phyloP scores from a whole-genome alignment of 1,284 basidiomycete species.

The Fomes fomentarius region DNA sequence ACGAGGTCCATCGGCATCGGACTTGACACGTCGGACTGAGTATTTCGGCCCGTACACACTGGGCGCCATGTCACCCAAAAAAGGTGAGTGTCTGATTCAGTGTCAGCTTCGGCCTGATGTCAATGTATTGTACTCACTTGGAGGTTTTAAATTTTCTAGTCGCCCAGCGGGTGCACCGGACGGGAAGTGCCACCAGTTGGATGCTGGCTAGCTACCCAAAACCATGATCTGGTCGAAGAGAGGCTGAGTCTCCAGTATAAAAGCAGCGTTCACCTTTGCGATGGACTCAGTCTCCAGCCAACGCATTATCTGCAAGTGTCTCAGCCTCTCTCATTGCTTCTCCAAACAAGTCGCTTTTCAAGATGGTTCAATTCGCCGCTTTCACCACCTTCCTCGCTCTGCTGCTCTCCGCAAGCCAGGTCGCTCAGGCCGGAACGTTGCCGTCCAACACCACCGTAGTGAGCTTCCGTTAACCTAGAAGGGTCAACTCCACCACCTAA shows the following conservation, averaged over 20 bases:
- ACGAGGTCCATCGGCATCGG: too few relatives aligned
- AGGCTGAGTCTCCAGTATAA: too few relatives aligned
- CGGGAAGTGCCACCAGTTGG: not conserved
- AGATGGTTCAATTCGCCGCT: not conserved
- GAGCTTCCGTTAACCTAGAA: not conserved
- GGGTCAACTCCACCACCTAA: not conserved
- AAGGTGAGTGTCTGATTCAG: too few relatives aligned
- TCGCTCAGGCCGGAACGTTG: not conserved
- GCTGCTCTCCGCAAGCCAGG: not conserved
- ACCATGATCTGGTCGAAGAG: too few relatives aligned
- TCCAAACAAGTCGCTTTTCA: not conserved
- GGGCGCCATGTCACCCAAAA: too few relatives aligned
- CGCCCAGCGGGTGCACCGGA: not conserved
- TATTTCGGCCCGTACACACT: too few relatives aligned
- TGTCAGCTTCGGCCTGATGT: too few relatives aligned
- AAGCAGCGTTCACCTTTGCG: not conserved
- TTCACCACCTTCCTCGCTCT: not conserved
- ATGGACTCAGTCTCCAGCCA: not conserved
- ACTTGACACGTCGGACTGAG: too few relatives aligned
- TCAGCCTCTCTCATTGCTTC: not conserved
- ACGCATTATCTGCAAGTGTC: not conserved
- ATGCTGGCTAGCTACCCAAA: too few relatives aligned
- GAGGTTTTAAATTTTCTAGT: not conserved
- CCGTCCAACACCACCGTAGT: not conserved
- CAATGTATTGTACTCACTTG: too few relatives aligned